A percentile compares a stretch with the other conserved stretches of the same genome.
phyloP scores from a whole-genome alignment of 2,329 filamentous ascomycete species.

The Penicillium sp. region DNA sequence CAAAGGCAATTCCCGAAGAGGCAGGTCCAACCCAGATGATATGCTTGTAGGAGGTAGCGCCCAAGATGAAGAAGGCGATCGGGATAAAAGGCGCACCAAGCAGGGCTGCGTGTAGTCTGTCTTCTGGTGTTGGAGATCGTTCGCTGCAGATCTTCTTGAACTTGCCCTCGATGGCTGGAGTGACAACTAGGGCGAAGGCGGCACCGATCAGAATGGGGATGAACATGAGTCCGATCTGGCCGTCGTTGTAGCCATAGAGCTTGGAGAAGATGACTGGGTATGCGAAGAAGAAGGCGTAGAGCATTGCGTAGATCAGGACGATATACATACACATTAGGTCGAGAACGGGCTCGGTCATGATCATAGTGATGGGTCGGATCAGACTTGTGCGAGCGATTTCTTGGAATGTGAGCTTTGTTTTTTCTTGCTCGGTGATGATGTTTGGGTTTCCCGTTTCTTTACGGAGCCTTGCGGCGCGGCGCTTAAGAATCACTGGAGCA shows the following conservation, averaged over 20 bases:
- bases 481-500: conserved; percentile 35
- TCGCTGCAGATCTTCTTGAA: conserved; percentile 62
- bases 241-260: conserved; percentile 56
- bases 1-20: conserved; percentile 64
- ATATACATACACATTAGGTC: conserved; percentile 71
- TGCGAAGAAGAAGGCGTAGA: conserved; percentile 48
- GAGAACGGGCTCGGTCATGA: conserved; percentile 57
- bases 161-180: conserved; percentile 65
- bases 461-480: conserved; percentile 33
- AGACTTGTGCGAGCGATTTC: conserved; percentile 65
- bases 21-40: conserved; percentile 57
- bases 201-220: conserved; percentile 37
- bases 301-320: conserved; percentile 53
- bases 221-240: conserved; percentile 46
- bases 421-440: conserved; percentile 37
- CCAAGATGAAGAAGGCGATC: conserved; percentile 62
- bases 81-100: conserved; percentile 67
- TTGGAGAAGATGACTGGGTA: conserved; percentile 68
- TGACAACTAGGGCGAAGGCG: conserved; percentile 31
- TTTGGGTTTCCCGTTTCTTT: conserved; percentile 35
- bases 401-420: conserved; percentile 22
- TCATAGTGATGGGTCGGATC: conserved; percentile 73
- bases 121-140: conserved; percentile 70
- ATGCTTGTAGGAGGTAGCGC: conserved; percentile 61
- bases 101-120: conserved; percentile 74